Evolutionary conservation across 2,329 filamentous ascomycete species (phyloP), one percentile per base, ranked within the genome.

Genomic region (Paecilomyces fulvus): DNA sequence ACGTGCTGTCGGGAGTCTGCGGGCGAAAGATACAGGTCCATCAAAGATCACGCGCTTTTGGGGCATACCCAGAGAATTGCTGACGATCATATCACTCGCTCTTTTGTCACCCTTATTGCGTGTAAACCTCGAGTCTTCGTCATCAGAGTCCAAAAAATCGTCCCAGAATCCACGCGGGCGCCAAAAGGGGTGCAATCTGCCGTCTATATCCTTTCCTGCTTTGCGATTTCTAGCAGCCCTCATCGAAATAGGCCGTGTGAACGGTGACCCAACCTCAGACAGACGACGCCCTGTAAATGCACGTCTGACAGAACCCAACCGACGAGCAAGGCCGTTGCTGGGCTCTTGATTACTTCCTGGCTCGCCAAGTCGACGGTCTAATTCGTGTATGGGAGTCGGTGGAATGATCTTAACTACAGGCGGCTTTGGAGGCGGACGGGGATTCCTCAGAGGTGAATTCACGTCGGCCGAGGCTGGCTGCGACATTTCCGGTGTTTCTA

Each of bases 161-260:
- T 84, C 81, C 82, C 82, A 86, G 68, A 85, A 85, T n/a, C 78
- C 78, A 37, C 79, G 79, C 1, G 83, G 83, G 21, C 80, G 77
- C 84, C 84, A 86, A 65, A 85, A 83, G 1, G 83, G 82, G 60
- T 84, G 79, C 5, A 84, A 67, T 46, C 75, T 76, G 49, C 74
- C 74, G 55, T 82, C 76, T 51, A 75, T 70, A 21, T 76, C 70
- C 53, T 74, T 70, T 33, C 72, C 74, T 2, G 73, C 68, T 61
- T 73, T 75, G 55, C 70, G 68, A 56, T 77, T 77, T 58, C 67
- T 72, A 9, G 74, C 72, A 20, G 73, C 71, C 17, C 67, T 70
- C 50, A 73, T 61, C 9, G 73, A 75, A 20, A 77, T 60, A 6
- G 73, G 72, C 10, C 73, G 69, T 0, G 70, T 63, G 21, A 75